Evolutionary conservation across 352 stramenopile species (phyloP).

Genomic region (Globisporangium megalacanthum): DNA sequence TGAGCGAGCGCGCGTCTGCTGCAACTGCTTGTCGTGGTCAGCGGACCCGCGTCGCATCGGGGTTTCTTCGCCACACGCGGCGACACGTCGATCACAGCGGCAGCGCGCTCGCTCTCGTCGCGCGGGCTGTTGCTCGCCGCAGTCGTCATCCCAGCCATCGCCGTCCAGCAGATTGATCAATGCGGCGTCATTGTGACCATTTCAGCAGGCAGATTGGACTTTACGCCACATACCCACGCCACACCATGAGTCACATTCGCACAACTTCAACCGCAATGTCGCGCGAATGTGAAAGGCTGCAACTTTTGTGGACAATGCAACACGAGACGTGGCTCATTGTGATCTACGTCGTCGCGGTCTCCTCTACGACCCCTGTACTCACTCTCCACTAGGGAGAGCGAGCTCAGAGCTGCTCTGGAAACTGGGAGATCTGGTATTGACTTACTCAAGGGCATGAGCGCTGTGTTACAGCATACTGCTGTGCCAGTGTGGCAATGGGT

Average conservation of each 20-base stretch:
- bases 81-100: neutral
- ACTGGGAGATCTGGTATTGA: no score
- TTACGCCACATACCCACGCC: no score
- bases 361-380: constrained; percentile 20
- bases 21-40: no score
- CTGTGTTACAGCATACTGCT: no score
- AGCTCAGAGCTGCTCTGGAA: no score
- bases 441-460: no score
- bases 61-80: constrained; percentile 8
- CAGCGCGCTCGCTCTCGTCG: constrained; percentile 11
- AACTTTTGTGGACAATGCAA: constrained; percentile 49
- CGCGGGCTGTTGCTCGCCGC: constrained; percentile 1
- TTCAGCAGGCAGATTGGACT: no score
- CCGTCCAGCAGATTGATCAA: neutral
- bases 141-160: neutral
- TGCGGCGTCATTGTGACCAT: neutral
- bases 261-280: neutral
- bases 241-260: no score
- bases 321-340: constrained; percentile 49
- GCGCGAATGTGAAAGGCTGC: neutral
- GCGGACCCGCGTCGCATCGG: neutral
- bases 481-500: no score
- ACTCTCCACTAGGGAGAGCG: no score
- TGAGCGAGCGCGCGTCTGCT: constrained; percentile 30
- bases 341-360: constrained; percentile 45